phyloP scores from a whole-genome alignment of 2,329 filamentous ascomycete species.

The Aspergillus cejpii region DNA sequence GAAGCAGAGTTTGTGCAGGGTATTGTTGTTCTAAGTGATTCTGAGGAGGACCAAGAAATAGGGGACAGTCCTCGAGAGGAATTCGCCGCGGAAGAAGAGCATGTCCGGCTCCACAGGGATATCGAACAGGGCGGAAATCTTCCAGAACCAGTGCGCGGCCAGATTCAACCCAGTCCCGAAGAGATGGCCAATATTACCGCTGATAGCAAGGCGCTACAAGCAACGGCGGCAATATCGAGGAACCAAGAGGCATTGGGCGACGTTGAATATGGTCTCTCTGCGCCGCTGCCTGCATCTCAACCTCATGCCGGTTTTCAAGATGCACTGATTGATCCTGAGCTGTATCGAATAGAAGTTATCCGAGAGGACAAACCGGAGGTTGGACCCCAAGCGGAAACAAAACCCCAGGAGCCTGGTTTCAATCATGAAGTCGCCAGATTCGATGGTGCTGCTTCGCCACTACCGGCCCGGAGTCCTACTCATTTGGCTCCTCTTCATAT shows the following conservation, averaged over 20 bases:
- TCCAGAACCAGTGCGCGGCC: neutral
- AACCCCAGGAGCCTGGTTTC: neutral
- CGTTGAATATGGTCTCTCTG: constrained; percentile 11
- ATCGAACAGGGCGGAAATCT: constrained; percentile 4
- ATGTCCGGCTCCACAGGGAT: constrained; percentile 1
- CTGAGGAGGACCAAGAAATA: constrained; percentile 2
- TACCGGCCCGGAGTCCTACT: neutral
- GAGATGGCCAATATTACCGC: neutral
- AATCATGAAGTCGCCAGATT: constrained; percentile 4
- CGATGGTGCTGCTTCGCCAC: constrained; percentile 13
- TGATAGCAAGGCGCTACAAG: neutral
- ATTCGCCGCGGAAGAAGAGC: constrained; percentile 1
- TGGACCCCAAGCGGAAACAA: neutral
- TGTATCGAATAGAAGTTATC: constrained; percentile 1
- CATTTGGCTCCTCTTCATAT: neutral
- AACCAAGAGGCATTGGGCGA: constrained; percentile 13
- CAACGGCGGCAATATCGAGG: neutral
- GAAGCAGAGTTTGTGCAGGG: neutral
- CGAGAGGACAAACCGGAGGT: neutral
- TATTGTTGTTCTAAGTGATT: neutral
- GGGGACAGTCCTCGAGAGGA: neutral
- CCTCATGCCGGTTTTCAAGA: constrained; percentile 3
- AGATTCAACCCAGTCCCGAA: neutral
- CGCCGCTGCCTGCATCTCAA: constrained; percentile 9
- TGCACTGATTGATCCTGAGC: constrained; percentile 10